Base-by-base conservation (phyloP, 1,139 yeast species). In the Pichia sp. region DNA sequence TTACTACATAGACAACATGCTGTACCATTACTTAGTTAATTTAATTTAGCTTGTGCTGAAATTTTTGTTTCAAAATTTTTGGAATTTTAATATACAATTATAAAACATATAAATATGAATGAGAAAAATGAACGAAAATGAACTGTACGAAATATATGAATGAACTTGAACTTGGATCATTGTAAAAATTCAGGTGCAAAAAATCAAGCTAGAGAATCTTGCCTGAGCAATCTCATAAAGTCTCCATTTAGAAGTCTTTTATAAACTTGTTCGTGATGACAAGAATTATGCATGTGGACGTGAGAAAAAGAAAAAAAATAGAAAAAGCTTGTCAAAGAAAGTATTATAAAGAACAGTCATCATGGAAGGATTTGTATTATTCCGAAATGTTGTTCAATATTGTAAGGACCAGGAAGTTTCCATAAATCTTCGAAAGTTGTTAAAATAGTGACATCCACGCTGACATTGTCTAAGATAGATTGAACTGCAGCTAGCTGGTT, bases 381-480 rank as follows among this genome's bases (percentile, higher is more conserved):
- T 64, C 97, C 97, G 64, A 90, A 90, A 56, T 82, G 82, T 72
- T 89, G 96, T 72, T 90, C 97, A 65, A 90, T 84, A 60, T 85
- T 86, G 69, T 87, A 84, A 3, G 80, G 78, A 56, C 97, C 97
- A 32, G 96, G 92, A n/a, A 69, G 65, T 70, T 90, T 90, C 97
- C 97, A 90, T 71, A 71, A 76, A 69, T 90, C 97, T 67, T 90
- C 76, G 70, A 72, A 89, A 15, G 90, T 82, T 19, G 95, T 82
- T 64, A 90, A 77, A 58, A 90, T 80, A 5, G 92, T 85, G 50
- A 82, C 81, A 50, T 84, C 82, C 49, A 80, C 75, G 47, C 81
- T 81, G 51, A 85, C 72, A 48, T 75, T 78, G 30, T 79, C 73
- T 51, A 89, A 71, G 47, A 88, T 82, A 32, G 82, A 72, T 57